These are phyloP conservation scores for Helminthosporium solani DNA, from an alignment of 2,329 filamentous ascomycete species.

Conservation along the genomic window DNA sequence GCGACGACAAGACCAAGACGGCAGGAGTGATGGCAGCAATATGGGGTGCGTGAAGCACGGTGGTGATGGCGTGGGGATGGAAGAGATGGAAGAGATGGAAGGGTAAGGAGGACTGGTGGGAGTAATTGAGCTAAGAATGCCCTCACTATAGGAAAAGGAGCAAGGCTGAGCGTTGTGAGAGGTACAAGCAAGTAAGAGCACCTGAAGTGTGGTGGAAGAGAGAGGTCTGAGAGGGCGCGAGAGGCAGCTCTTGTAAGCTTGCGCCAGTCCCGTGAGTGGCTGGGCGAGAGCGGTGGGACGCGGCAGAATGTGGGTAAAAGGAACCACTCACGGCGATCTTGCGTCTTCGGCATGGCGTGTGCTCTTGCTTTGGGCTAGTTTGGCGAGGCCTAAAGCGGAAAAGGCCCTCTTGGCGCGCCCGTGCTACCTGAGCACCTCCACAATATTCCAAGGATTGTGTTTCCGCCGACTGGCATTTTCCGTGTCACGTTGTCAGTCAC, in stretches of 20 bases:
- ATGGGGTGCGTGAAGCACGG: constrained; percentile 14
- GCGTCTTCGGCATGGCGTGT: constrained; percentile 20
- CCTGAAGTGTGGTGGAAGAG: constrained; percentile 37
- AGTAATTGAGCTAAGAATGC: constrained; percentile 17
- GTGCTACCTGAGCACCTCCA: too few relatives aligned
- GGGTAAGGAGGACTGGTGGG: constrained; percentile 14
- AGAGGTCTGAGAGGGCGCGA: constrained; percentile 36
- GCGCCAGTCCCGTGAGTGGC: constrained; percentile 37
- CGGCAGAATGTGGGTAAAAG: constrained; percentile 26
- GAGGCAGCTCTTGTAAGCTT: constrained; percentile 38
- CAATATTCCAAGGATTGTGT: too few relatives aligned
- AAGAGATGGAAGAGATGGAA: constrained; percentile 14
- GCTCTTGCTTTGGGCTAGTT: constrained; percentile 11
- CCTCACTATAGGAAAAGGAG: constrained; percentile 11
- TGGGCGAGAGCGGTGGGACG: constrained; percentile 24
- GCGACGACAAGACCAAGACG: constrained; percentile 25
- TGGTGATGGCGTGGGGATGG: constrained; percentile 11
- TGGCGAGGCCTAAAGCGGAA: constrained; percentile 15
- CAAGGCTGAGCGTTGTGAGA: too few relatives aligned
- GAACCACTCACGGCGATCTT: constrained; percentile 5
- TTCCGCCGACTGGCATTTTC: not conserved
- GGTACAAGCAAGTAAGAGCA: too few relatives aligned
- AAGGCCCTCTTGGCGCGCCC: constrained; percentile 10
- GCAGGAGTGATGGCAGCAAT: constrained; percentile 12
- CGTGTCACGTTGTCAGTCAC: not conserved